These are phyloP conservation scores for Parathielavia hyrcaniae DNA, from an alignment of 495 filamentous ascomycete genomes.

Conservation along the genomic window DNA sequence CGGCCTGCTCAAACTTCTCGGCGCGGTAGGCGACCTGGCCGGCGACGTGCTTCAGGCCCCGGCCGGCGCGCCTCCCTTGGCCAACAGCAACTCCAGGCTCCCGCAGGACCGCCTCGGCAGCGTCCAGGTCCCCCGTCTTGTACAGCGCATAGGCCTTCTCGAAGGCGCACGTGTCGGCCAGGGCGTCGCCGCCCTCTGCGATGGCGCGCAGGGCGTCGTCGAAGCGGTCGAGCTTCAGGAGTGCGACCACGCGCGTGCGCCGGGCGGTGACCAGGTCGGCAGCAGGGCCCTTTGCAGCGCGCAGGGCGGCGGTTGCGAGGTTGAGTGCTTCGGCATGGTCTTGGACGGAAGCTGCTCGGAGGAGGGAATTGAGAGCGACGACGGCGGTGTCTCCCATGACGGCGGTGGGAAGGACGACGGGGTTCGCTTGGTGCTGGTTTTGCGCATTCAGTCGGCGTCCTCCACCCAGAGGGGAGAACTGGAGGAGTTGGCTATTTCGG, in stretches of 20 bases:
- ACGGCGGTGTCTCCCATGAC: conserved; percentile 42
- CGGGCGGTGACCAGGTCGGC: conserved; percentile 50
- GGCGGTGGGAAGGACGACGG: conserved; percentile 13
- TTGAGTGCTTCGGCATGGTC: conserved; percentile 45
- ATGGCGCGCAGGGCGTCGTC: conserved; percentile 78
- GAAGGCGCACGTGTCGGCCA: conserved; percentile 61
- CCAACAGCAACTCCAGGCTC: conserved; percentile 31
- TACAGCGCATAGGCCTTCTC: conserved; percentile 92
- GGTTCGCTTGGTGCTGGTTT: conserved; percentile 13
- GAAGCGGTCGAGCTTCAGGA: conserved; percentile 90
- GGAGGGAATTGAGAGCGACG: conserved; percentile 46
- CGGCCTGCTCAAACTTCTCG: conserved; percentile 72
- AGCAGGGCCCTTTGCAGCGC: conserved; percentile 63
- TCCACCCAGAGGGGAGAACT: conserved; percentile 18
- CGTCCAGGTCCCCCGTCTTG: conserved; percentile 67
- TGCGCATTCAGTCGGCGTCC: conserved; percentile 19
- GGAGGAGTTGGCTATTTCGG: background rate
- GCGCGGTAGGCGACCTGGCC: conserved; percentile 83
- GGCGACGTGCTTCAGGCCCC: conserved; percentile 70
- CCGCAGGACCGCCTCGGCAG: conserved; percentile 59
- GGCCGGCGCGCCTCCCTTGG: background rate
- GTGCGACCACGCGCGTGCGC: conserved; percentile 72
- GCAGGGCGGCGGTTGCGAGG: conserved; percentile 51
- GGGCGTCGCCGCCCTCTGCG: conserved; percentile 58
- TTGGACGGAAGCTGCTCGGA: conserved; percentile 42